These are phyloP conservation scores for Yueomyces sinensis DNA, from an alignment of 805 yeast species.

Conservation along the genomic window DNA sequence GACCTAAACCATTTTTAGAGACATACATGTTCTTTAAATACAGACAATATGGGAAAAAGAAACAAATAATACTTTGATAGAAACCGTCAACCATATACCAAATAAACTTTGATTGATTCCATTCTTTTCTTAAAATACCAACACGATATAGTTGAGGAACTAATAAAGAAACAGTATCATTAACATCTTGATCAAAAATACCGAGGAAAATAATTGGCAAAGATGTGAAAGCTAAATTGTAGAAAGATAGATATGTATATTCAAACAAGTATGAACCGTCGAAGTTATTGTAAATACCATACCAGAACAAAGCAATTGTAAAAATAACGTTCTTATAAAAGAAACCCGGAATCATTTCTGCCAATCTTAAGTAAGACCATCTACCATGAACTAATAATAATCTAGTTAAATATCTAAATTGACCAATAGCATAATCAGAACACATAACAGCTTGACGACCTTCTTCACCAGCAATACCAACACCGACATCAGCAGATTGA, in stretches of 20 bases:
- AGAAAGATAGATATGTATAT: slow-evolving; percentile 68
- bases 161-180: slow-evolving; percentile 49
- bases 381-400: slow-evolving; percentile 67
- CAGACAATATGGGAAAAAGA: slow-evolving; percentile 57
- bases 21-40: slow-evolving; percentile 32
- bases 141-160: slow-evolving; percentile 65
- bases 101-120: slow-evolving; percentile 55
- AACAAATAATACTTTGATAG: slow-evolving; percentile 61
- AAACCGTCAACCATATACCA: slow-evolving; percentile 67
- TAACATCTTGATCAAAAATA: slow-evolving; percentile 71
- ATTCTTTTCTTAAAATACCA: slow-evolving; percentile 62
- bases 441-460: slow-evolving; percentile 86
- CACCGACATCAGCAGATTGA: slow-evolving; percentile 78
- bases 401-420: slow-evolving; percentile 58
- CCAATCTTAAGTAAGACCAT: slow-evolving; percentile 73
- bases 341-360: slow-evolving; percentile 76
- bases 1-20: slow-evolving; percentile 38
- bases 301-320: slow-evolving; percentile 67
- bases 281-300: slow-evolving; percentile 57
- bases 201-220: slow-evolving; percentile 69
- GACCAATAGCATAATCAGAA: slow-evolving; percentile 77
- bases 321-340: slow-evolving; percentile 70
- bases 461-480: slow-evolving; percentile 87
- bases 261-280: slow-evolving; percentile 74
- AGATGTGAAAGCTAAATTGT: slow-evolving; percentile 73